Evolutionary conservation across 2,329 filamentous ascomycete genomes (phyloP).

Genomic region (Metarhizium humberi): DNA sequence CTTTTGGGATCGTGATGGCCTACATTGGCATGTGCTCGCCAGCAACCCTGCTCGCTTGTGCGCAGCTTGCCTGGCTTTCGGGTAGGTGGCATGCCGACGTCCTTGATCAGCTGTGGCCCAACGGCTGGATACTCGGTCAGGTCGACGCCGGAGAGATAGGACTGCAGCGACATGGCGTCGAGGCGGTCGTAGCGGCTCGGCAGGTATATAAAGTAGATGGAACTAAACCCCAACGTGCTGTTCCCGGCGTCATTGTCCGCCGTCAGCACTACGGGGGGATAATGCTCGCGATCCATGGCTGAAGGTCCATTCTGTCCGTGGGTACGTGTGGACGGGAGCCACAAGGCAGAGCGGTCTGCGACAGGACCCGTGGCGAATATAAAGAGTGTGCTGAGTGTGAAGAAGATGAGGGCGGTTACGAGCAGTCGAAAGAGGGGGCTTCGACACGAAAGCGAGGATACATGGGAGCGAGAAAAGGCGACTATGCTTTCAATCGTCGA

Average conservation of each 20-base stretch:
- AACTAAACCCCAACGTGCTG: not conserved
- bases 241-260: not conserved
- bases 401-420: not conserved
- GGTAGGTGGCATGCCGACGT: conserved; percentile 16
- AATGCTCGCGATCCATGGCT: not conserved
- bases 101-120: conserved; percentile 10
- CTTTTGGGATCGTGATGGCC: not conserved
- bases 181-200: conserved; percentile 15
- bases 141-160: conserved; percentile 16
- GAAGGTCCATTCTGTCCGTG: not conserved
- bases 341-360: not conserved
- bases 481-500: not conserved
- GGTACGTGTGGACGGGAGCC: not conserved
- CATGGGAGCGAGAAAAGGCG: not conserved
- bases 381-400: not conserved
- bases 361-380: not conserved
- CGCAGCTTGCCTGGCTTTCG: conserved; percentile 9
- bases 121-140: conserved; percentile 13
- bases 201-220: conserved; percentile 11
- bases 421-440: not conserved
- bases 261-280: not conserved
- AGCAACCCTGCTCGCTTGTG: conserved; percentile 15
- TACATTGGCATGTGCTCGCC: conserved; percentile 20
- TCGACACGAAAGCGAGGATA: not conserved
- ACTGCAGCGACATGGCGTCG: conserved; percentile 18